phyloP scores from a whole-genome alignment of 208 protist species.

The Acanthamoeba lenticulata region DNA sequence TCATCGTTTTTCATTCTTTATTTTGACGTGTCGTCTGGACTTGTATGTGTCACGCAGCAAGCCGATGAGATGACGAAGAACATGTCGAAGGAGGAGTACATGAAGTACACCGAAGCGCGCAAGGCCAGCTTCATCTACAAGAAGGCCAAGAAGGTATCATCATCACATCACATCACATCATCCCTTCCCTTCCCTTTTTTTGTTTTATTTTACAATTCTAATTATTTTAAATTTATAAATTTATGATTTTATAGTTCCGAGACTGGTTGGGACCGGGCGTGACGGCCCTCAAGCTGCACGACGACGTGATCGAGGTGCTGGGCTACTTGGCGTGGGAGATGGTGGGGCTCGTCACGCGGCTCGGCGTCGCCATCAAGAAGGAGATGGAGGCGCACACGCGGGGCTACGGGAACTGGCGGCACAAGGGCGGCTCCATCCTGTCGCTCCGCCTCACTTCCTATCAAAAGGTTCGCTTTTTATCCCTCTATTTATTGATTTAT shows the following conservation, averaged over 20 bases:
- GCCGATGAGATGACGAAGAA: slow-evolving; percentile 65
- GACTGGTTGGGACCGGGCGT: slow-evolving; percentile 54
- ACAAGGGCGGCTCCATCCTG: slow-evolving; percentile 22
- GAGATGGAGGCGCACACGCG: slow-evolving; percentile 17
- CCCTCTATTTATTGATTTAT: not conserved
- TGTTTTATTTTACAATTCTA: no score
- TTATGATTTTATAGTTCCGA: not conserved
- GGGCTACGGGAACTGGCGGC: slow-evolving; percentile 40
- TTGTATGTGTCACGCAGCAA: not conserved
- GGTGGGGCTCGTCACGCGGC: slow-evolving; percentile 30
- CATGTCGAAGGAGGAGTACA: slow-evolving; percentile 67
- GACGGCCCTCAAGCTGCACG: slow-evolving; percentile 36
- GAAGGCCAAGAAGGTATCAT: slow-evolving; percentile 66
- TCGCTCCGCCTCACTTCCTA: not conserved
- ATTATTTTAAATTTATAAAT: no score
- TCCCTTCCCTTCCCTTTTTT: no score
- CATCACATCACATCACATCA: no score
- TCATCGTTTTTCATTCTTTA: not conserved
- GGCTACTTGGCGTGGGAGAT: slow-evolving; percentile 69
- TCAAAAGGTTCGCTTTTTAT: not conserved
- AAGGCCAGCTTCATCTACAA: slow-evolving; percentile 70
- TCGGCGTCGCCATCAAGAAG: slow-evolving; percentile 46
- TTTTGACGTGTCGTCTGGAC: not conserved
- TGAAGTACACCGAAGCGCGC: slow-evolving; percentile 56
- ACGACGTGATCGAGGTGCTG: slow-evolving; percentile 61